A percentile compares a stretch with the other conserved stretches of the same genome.
phyloP scores from a whole-genome alignment of 202 grass and related monocot species.

The Brachypodium distachyon region DNA sequence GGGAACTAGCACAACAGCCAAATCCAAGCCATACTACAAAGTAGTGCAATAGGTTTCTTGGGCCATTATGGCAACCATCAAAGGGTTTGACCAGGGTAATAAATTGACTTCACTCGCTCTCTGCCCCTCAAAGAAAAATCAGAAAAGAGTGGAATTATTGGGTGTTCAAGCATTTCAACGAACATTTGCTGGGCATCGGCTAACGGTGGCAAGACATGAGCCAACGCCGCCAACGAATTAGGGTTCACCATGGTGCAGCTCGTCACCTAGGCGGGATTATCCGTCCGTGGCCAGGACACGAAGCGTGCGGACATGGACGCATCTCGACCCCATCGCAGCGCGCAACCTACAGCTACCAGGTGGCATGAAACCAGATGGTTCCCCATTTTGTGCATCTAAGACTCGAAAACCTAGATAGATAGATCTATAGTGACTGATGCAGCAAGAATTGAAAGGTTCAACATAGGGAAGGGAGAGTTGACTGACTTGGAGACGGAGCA shows the following conservation, averaged over 20 bases:
- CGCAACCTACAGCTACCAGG: not conserved
- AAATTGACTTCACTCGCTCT: too few species aligned
- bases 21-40: not conserved
- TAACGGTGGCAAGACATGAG: too few species aligned
- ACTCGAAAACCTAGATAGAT: not conserved
- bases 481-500: conserved; percentile 77
- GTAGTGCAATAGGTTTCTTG: not conserved
- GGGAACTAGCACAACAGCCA: not conserved
- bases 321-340: too few species aligned
- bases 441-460: not conserved
- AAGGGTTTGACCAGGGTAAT: too few species aligned
- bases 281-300: too few species aligned
- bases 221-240: too few species aligned
- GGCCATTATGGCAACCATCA: not conserved
- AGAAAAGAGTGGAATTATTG: not conserved
- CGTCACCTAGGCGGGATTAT: too few species aligned
- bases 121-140: not conserved
- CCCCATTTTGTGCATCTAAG: not conserved
- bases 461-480: not conserved
- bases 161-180: not conserved
- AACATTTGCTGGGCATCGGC: not conserved
- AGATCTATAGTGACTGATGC: not conserved
- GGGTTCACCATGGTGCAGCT: too few species aligned
- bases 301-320: too few species aligned
- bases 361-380: too few species aligned